These are phyloP conservation scores for Rhododendron ferrugineum DNA, from an alignment of 148 eudicot genomes.

Conservation along the genomic window DNA sequence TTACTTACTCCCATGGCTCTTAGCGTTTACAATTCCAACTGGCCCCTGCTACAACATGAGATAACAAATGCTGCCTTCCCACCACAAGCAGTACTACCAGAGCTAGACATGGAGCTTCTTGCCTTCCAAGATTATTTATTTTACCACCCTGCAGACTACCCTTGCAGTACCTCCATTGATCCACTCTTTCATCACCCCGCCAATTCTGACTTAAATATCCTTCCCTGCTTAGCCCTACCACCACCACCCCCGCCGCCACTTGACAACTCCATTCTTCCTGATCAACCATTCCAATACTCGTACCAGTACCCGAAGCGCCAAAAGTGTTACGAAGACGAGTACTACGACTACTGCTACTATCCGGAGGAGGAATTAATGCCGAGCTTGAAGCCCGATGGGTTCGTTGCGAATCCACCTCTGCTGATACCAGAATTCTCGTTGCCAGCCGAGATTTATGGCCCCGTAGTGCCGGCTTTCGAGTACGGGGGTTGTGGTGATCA, in stretches of 20 bases:
- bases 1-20: slow-evolving; percentile 16
- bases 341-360: not conserved
- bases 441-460: not conserved
- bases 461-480: not conserved
- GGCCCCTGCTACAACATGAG: slow-evolving; percentile 6
- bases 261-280: not conserved
- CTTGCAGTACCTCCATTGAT: slow-evolving; percentile 5
- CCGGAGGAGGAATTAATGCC: not conserved
- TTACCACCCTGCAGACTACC: slow-evolving; percentile 4
- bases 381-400: not conserved
- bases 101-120: slow-evolving; percentile 21
- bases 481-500: not conserved
- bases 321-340: not conserved
- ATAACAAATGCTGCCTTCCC: not conserved
- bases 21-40: slow-evolving; percentile 27
- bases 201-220: not conserved
- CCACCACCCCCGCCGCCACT: not conserved
- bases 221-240: not conserved
- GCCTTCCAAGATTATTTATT: not conserved
- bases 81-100: not conserved
- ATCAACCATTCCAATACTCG: not conserved
- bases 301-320: slow-evolving; percentile 12
- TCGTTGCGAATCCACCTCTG: not conserved
- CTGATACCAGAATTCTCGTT: not conserved
- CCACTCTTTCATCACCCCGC: not conserved